These are phyloP conservation scores for Phaeoacremonium minimum DNA, from an alignment of 2,329 filamentous ascomycete genomes.

Conservation along the genomic window DNA sequence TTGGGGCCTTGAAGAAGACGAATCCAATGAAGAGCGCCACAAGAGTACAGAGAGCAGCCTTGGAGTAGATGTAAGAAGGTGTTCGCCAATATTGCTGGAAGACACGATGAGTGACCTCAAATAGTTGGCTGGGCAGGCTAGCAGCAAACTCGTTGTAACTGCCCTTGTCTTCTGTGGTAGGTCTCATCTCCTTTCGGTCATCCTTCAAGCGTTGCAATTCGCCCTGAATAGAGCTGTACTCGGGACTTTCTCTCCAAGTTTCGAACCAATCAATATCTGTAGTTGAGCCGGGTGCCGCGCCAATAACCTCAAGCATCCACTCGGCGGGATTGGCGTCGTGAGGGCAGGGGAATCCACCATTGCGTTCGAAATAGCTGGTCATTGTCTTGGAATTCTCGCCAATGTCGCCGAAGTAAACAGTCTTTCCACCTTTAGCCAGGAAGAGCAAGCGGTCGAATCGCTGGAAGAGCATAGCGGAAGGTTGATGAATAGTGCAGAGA, in stretches of 20 bases:
- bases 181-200: conserved; percentile 30
- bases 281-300: conserved; percentile 59
- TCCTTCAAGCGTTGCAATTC: conserved; percentile 55
- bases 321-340: conserved; percentile 73
- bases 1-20: conserved; percentile 58
- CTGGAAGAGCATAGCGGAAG: conserved; percentile 86
- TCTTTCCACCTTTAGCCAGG: conserved; percentile 66
- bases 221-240: conserved; percentile 49
- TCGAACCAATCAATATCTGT: conserved; percentile 63
- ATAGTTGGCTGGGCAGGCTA: conserved; percentile 58
- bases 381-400: conserved; percentile 66
- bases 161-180: conserved; percentile 26
- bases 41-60: conserved; percentile 51
- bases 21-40: conserved; percentile 63
- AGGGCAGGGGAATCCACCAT: conserved; percentile 63
- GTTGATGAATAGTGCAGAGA: conserved; percentile 93
- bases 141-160: conserved; percentile 64
- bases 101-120: conserved; percentile 55
- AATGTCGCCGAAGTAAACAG: conserved; percentile 75
- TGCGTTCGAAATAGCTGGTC: conserved; percentile 71
- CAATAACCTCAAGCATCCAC: conserved; percentile 66
- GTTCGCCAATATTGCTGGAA: conserved; percentile 73
- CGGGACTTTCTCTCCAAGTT: conserved; percentile 55
- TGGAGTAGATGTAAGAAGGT: conserved; percentile 68
- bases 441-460: conserved; percentile 78